Percentiles rank a stretch among this genome's conserved stretches.
These are phyloP conservation scores for Hyaloperonospora arabidopsidis DNA, from an alignment of 352 stramenopile genomes.

Conservation along the genomic window DNA sequence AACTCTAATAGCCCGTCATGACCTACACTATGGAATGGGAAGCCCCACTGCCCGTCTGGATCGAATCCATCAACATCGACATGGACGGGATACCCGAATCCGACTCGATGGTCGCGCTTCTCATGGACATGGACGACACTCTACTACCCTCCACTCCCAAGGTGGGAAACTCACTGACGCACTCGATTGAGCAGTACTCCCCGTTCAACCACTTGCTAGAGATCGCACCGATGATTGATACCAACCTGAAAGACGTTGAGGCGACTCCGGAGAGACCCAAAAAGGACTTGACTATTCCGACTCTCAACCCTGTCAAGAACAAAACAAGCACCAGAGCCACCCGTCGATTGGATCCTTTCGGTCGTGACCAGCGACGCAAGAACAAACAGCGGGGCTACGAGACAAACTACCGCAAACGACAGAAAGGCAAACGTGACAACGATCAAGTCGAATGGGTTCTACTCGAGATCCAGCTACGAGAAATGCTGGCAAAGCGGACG, in stretches of 20 bases:
- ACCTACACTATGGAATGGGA: conserved; percentile 18
- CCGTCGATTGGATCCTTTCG: conserved; percentile 11
- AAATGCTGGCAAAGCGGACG: conserved; percentile 21
- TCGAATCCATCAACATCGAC: conserved; percentile 25
- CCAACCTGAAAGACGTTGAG: conserved; percentile 4
- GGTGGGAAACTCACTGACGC: conserved; percentile 5
- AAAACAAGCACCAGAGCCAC: conserved; percentile 11
- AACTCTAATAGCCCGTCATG: conserved; percentile 6
- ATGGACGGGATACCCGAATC: conserved; percentile 13
- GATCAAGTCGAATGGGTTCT: conserved; percentile 21
- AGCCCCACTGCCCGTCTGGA: conserved; percentile 21
- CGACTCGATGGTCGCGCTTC: conserved; percentile 7
- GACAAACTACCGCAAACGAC: conserved; percentile 25
- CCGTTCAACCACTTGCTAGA: conserved; percentile 2
- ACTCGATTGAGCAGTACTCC: conserved; percentile 2
- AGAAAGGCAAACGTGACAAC: conserved; percentile 8
- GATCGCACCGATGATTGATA: conserved; percentile 3
- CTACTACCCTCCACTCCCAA: conserved; percentile 7
- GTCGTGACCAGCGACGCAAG: conserved; percentile 21
- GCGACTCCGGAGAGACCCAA: conserved; percentile 3
- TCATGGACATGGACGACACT: conserved; percentile 1
- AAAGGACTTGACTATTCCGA: not conserved
- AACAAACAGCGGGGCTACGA: conserved; percentile 33
- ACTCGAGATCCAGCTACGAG: conserved; percentile 18
- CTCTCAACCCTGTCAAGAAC: conserved; percentile 10